Base-by-base conservation (phyloP, 192 early-diverging fungal species). In the Lobosporangium transversale region DNA sequence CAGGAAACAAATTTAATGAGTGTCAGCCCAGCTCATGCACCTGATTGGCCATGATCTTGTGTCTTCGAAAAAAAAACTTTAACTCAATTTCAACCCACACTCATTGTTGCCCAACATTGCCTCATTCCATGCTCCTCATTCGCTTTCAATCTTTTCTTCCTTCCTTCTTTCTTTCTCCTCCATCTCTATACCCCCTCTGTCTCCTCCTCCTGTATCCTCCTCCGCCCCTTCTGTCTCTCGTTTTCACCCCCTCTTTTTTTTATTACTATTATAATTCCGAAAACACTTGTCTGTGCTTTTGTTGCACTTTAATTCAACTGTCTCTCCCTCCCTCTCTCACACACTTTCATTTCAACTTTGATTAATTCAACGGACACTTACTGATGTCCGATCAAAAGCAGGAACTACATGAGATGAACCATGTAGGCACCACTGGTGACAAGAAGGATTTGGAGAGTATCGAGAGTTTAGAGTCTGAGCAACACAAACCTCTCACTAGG, bases 401-500 rank as follows among this genome's bases (percentile, higher is more conserved):
- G 17, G 18, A 27, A 7, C 15, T 30, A 9, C 12, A 47, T 15
- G 64, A 50, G 12, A 3, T 15, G 11, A 27, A 43, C n/a, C 20
- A 57, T 60, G 57, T 53, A 44, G 49, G 27, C 0, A 48, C 57
- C 47, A 21, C 26, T 48, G 31, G 24, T 18, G 53, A 66, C 30
- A 43, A 45, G 44, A 45, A n/a, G 8, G 51, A 70, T 45, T 32
- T 57, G 31, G 68, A 70, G 45, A 49, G 37, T 0, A 47, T n/a
- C 20, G 14, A 33, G 35, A 44, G 31, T 29, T 37, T 29, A 15
- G 58, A 55, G 29, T 27, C 26, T 11, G 58, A 49, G 27, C 50
- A 62, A 10, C n/a, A n/a, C n/a, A 57, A 57, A 29, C 47, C 44
- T 14, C 47, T 76, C 30, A 76, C 58, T 20, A 76, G 67, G 58